These are phyloP conservation scores for Saccharomycopsis oosterbeekiorum DNA, from an alignment of 805 yeast genomes.

Conservation along the genomic window DNA sequence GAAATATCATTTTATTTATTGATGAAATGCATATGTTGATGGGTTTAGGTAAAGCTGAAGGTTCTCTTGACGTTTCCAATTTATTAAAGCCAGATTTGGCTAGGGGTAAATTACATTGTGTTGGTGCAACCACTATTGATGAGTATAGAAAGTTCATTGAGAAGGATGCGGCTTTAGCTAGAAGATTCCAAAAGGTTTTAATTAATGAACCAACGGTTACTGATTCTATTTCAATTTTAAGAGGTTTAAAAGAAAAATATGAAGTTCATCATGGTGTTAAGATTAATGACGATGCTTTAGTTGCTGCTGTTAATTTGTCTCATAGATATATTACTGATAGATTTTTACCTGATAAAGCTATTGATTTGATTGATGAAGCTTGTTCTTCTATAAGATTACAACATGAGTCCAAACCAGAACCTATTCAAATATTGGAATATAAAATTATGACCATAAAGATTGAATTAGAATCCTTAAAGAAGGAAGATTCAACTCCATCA, in stretches of 20 bases:
- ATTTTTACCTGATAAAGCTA: slow-evolving; percentile 91
- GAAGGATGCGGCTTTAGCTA: slow-evolving; percentile 90
- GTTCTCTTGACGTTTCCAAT: slow-evolving; percentile 86
- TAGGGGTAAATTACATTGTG: slow-evolving; percentile 77
- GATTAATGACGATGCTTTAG: slow-evolving; percentile 84
- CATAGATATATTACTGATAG: slow-evolving; percentile 88
- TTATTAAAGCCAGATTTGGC: slow-evolving; percentile 89
- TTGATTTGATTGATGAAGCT: slow-evolving; percentile 93
- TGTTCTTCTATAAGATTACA: slow-evolving; percentile 90
- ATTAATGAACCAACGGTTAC: slow-evolving; percentile 84
- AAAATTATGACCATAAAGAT: slow-evolving; percentile 88
- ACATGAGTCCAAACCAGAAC: slow-evolving; percentile 96
- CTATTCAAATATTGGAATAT: slow-evolving; percentile 81
- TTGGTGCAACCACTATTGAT: slow-evolving; percentile 94
- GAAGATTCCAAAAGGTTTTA: slow-evolving; percentile 84
- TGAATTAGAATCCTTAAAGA: slow-evolving; percentile 86
- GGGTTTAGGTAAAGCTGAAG: slow-evolving; percentile 90
- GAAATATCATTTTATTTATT: slow-evolving; percentile 69
- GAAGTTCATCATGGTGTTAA: slow-evolving; percentile 98
- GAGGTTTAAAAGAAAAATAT: slow-evolving; percentile 89
- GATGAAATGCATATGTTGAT: slow-evolving; percentile 86
- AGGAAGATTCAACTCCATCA: slow-evolving; percentile 83
- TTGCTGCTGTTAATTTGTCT: slow-evolving; percentile 84
- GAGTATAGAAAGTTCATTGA: slow-evolving; percentile 90
- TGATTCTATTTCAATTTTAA: slow-evolving; percentile 81